Percentiles rank a stretch among this genome's conserved stretches.
These are phyloP conservation scores for Kluyveromyces lactis DNA, from an alignment of 805 yeast species.

Conservation along the genomic window DNA sequence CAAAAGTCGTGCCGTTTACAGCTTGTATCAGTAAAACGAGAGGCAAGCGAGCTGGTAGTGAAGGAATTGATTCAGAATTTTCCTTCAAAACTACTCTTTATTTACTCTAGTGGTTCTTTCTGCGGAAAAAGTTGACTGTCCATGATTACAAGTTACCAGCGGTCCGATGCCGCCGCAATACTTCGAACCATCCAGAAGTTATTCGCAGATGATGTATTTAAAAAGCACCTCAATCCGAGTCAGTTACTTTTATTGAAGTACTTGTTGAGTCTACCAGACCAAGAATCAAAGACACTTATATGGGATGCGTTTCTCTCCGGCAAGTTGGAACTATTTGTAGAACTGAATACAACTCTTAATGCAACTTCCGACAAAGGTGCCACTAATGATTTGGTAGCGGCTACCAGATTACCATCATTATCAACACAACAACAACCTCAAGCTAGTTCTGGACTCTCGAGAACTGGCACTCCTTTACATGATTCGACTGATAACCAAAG, in stretches of 20 bases:
- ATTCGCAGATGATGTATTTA: conserved; percentile 34
- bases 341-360: conserved; percentile 9
- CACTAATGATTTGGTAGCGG: background rate
- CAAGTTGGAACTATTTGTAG: conserved; percentile 22
- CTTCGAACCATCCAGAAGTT: conserved; percentile 30
- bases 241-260: conserved; percentile 44
- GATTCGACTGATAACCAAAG: background rate
- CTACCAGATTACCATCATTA: background rate
- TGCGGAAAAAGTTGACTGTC: too few species aligned
- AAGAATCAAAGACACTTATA: conserved; percentile 20
- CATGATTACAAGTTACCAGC: conserved; percentile 20
- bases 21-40: background rate
- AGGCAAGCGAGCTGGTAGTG: background rate
- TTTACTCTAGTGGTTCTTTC: too few species aligned
- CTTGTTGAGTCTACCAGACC: conserved; percentile 32
- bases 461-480: background rate
- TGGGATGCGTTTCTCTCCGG: conserved; percentile 41
- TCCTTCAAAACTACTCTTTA: too few species aligned
- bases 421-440: background rate
- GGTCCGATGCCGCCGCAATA: conserved; percentile 25
- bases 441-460: background rate
- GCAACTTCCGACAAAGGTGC: background rate
- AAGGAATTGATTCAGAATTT: too few species aligned
- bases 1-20: too few species aligned
- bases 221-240: conserved; percentile 44